phyloP scores from a whole-genome alignment of 345 rosid species.

The Angophora floribunda region DNA sequence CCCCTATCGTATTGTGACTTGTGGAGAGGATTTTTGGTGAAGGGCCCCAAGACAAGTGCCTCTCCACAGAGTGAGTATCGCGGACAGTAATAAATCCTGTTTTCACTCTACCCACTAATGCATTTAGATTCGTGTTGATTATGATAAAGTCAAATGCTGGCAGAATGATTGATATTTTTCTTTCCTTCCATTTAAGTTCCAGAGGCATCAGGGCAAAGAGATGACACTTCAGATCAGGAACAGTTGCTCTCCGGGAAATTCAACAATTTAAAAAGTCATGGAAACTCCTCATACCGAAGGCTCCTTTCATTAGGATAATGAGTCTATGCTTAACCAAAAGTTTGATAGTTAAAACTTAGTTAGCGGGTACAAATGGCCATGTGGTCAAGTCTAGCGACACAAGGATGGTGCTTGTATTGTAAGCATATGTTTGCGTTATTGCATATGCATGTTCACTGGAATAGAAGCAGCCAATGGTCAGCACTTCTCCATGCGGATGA shows the following conservation, averaged over 20 bases:
- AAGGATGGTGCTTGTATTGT: not conserved
- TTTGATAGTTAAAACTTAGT: not conserved
- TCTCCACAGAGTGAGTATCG: not conserved
- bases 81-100: not conserved
- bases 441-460: not conserved
- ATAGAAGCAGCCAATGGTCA: not conserved
- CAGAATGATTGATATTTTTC: too few species aligned
- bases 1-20: too few species aligned
- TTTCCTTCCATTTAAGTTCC: not conserved
- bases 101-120: not conserved
- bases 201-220: conserved; percentile 1
- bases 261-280: conserved; percentile 45
- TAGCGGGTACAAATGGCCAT: not conserved
- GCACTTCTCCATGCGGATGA: not conserved
- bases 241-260: conserved; percentile 71
- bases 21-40: too few species aligned
- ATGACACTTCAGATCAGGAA: conserved; percentile 55
- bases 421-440: not conserved
- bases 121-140: not conserved
- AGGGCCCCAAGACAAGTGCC: not conserved
- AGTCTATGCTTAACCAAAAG: not conserved
- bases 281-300: conserved; percentile 47
- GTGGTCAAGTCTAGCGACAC: not conserved
- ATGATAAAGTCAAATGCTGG: not conserved
- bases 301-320: conserved; percentile 61